Evolutionary conservation across 2,329 filamentous ascomycete species (phyloP).

Genomic region (Stemphylium vesicarium): DNA sequence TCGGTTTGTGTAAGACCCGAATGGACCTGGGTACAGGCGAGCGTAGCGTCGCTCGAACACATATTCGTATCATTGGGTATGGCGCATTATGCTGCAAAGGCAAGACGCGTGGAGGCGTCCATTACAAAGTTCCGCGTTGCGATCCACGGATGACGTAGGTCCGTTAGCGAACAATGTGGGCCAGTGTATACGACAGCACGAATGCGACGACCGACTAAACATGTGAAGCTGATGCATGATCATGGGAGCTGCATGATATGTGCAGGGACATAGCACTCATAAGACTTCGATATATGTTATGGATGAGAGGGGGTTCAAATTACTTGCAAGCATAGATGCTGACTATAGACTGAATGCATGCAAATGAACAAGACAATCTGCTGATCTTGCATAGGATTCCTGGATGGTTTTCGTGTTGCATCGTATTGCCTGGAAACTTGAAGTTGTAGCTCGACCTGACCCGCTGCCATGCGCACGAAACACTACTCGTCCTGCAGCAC

Average conservation of each 20-base stretch:
- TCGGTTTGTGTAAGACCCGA: neutral
- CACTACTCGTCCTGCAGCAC: neutral
- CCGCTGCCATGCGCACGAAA: conserved; percentile 16
- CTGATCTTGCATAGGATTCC: neutral
- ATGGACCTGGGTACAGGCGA: conserved; percentile 14
- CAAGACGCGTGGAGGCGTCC: conserved; percentile 11
- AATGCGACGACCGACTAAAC: neutral
- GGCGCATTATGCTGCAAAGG: conserved; percentile 24
- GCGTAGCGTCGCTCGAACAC: conserved; percentile 34
- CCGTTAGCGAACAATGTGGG: conserved; percentile 4
- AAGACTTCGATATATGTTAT: neutral
- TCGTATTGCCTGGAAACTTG: conserved; percentile 19
- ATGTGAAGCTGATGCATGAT: neutral
- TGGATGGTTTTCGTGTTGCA: neutral
- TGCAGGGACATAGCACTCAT: neutral
- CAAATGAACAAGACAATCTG: too few species aligned
- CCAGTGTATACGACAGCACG: conserved; percentile 4
- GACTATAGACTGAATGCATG: neutral
- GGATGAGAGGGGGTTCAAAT: neutral
- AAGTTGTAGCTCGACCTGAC: conserved; percentile 6
- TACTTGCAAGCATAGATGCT: neutral
- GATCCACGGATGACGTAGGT: conserved; percentile 33
- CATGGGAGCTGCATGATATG: neutral
- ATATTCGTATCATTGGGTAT: conserved; percentile 40
- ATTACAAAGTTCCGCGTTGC: conserved; percentile 14